Evolutionary conservation across 2,329 filamentous ascomycete genomes (phyloP), one percentile per base, ranked within the genome.

Genomic region (Colletotrichum horii): DNA sequence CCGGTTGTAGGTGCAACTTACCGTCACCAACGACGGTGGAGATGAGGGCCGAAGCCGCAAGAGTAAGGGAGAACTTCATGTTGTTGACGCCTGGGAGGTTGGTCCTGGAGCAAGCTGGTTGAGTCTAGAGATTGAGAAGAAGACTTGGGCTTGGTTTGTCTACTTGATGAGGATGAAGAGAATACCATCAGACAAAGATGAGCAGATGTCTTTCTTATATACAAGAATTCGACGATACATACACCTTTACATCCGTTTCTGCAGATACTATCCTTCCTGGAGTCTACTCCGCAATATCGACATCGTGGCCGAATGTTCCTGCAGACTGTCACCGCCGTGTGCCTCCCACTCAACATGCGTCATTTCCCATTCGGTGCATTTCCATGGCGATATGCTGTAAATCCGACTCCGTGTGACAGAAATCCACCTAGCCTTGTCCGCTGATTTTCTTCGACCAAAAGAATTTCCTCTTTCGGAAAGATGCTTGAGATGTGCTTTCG

Each of bases 21-120:
- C 66, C 43, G 14, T 70, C 71, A 38, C 71, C 71, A 15, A 66
- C 61, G 7, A 62, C 76, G n/a, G 71, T 32, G 68, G 75, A 74
- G 56, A 75, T 65, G 60, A 78, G 65, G 43, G 75, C 71, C 71
- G 76, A 62, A 62, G 69, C 71, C 71, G 69, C 71, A 55, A 75
- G 64, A 30, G 70, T 67, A 26, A 77, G 16, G 28, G 71, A 75
- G 68, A 77, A 72, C 71, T 77, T 78, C 76, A 78, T 78, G 1
- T 6, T 75, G 74, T 61, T 24, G 36, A 30, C 28, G 22, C 24
- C 15, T n/a, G 48, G 58, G 16, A 16, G 22, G 34, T 26, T 64
- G 43, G 28, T 34, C 43, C 64, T 61, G 7, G 62, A 56, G 64
- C 24, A 34, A 52, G 56, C 14, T 67, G 66, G 3, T 66, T 48